Conservation (phyloP, 495 filamentous ascomycete genomes). For the Glutinoglossum americanum region DNA sequence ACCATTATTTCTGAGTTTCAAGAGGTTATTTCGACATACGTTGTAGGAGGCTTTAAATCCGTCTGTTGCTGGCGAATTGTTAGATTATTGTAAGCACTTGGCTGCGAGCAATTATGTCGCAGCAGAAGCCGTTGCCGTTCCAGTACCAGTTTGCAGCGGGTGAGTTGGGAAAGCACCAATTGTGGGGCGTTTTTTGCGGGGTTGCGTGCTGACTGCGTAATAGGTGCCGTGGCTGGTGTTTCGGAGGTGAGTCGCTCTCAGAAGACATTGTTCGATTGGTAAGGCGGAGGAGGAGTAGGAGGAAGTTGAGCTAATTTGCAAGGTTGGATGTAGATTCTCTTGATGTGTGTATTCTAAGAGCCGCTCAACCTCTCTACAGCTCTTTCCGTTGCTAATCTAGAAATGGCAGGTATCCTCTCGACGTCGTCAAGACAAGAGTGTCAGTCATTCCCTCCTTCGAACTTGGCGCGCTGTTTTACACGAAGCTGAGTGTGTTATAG, state of each 20-base stretch:
- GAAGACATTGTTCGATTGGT: background rate
- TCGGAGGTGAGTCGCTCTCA: constrained; percentile 58
- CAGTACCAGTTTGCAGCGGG: constrained; percentile 71
- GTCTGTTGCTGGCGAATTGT: too few species aligned
- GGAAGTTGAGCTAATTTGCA: background rate
- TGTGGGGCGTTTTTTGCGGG: background rate
- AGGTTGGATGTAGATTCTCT: constrained; percentile 4
- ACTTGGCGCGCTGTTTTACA: background rate
- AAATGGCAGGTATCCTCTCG: constrained; percentile 70
- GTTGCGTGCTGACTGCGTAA: constrained; percentile 9
- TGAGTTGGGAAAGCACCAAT: constrained; percentile 13
- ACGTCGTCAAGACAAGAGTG: constrained; percentile 97
- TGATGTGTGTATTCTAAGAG: constrained; percentile 6
- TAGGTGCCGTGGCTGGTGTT: constrained; percentile 70
- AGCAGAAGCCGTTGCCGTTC: constrained; percentile 52
- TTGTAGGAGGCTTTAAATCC: too few species aligned
- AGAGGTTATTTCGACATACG: too few species aligned
- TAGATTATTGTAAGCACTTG: background rate
- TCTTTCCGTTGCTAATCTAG: constrained; percentile 14
- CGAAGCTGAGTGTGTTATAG: constrained; percentile 20
- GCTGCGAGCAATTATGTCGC: background rate
- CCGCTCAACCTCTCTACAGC: constrained; percentile 7
- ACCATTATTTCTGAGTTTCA: too few species aligned
- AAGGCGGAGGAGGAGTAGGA: background rate
- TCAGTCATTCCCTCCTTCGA: constrained; percentile 22